Evolutionary conservation across 2,329 filamentous ascomycete species (phyloP).

Genomic region (Periconia sp.): DNA sequence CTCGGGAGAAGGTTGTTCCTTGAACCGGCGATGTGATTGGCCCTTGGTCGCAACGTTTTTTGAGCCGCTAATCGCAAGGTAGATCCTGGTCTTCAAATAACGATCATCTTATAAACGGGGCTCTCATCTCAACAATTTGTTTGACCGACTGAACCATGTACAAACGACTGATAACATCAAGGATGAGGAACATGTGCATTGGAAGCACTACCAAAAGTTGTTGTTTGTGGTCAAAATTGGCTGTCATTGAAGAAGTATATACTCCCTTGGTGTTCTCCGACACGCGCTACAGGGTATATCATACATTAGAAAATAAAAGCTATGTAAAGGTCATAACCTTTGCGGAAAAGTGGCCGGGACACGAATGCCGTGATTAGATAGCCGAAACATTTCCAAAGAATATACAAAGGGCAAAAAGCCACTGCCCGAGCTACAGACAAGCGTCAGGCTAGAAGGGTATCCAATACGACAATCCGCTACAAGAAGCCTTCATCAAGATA

Average conservation of each 20-base stretch:
- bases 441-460: constrained; percentile 23
- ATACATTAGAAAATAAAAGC: constrained; percentile 48
- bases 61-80: neutral
- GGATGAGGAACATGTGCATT: neutral
- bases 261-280: constrained; percentile 32
- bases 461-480: constrained; percentile 17
- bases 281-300: constrained; percentile 36
- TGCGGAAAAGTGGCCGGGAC: constrained; percentile 23
- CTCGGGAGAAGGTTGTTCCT: constrained; percentile 23
- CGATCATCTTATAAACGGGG: neutral
- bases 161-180: neutral
- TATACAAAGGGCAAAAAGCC: constrained; percentile 36
- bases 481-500: constrained; percentile 37
- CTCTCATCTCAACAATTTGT: neutral
- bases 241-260: constrained; percentile 32
- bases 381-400: constrained; percentile 38
- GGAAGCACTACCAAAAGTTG: neutral
- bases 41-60: neutral
- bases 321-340: constrained; percentile 45
- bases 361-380: constrained; percentile 17
- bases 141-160: neutral
- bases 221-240: constrained; percentile 7
- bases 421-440: constrained; percentile 18
- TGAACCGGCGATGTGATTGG: neutral
- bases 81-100: neutral